A percentile compares a stretch with the other conserved stretches of the same genome.
Conservation (phyloP, 129 eudicot species). For the Flaveria sonorensis region DNA sequence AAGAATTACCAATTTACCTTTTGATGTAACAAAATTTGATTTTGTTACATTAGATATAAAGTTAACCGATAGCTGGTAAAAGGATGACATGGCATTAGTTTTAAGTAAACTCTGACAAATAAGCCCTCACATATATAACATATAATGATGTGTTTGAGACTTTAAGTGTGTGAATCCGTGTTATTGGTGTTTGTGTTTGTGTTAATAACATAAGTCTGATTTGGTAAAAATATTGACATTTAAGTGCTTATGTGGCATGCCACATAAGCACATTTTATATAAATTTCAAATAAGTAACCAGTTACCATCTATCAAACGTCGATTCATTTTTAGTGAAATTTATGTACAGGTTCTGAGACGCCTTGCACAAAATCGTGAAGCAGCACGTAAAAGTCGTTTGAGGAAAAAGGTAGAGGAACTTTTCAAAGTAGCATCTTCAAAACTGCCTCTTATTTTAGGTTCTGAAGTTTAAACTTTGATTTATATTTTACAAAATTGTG, state of each 20-base stretch:
- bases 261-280: not conserved
- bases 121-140: not conserved
- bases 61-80: not conserved
- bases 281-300: not conserved
- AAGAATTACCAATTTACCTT: not conserved
- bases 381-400: conserved; percentile 99
- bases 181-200: conserved; percentile 6
- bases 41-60: not conserved
- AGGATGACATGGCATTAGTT: not conserved
- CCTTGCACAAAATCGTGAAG: conserved; percentile 99
- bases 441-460: conserved; percentile 16
- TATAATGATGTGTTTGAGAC: not conserved
- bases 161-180: not conserved
- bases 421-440: conserved; percentile 17
- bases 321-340: not conserved
- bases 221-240: not conserved
- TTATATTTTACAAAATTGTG: conserved; percentile 1
- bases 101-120: conserved; percentile 1
- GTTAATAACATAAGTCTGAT: not conserved
- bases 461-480: not conserved
- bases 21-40: not conserved
- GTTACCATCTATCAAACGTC: not conserved
- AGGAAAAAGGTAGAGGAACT: conserved; percentile 73
- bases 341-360: conserved; percentile 62
- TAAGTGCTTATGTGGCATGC: not conserved